These are phyloP conservation scores for Aurantiochytrium sp. DNA, from an alignment of 108 stramenopile species.

Conservation along the genomic window DNA sequence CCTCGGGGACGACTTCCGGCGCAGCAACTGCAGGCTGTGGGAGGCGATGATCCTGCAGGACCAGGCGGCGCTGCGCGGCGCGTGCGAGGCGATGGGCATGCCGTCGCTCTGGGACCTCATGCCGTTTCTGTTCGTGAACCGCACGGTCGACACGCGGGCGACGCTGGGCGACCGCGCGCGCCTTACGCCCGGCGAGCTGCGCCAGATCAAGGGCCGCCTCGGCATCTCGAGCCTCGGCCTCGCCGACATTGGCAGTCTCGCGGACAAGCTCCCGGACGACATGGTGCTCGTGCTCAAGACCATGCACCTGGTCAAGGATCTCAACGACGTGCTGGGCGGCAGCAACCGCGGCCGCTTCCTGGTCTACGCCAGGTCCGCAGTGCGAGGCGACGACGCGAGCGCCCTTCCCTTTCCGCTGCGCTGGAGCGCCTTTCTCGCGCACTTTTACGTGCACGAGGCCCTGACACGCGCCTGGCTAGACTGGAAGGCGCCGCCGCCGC, in stretches of 20 bases:
- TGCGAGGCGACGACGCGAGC: neutral
- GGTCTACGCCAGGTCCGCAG: neutral
- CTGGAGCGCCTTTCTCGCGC: neutral
- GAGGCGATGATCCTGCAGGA: neutral
- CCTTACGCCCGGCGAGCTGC: neutral
- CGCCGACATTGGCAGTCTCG: neutral
- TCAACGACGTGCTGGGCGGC: neutral
- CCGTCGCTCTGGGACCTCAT: neutral
- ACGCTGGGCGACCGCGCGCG: neutral
- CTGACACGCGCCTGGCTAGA: neutral
- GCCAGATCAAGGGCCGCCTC: neutral
- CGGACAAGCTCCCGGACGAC: neutral
- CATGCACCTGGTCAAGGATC: neutral
- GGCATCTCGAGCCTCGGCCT: neutral
- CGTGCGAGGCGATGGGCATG: slow-evolving; percentile 5
- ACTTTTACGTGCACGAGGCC: neutral
- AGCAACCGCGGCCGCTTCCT: neutral
- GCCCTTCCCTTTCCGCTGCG: neutral
- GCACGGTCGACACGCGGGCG: neutral
- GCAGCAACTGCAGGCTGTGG: neutral
- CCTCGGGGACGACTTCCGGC: neutral
- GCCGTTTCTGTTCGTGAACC: neutral
- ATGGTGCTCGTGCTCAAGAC: slow-evolving; percentile 20
- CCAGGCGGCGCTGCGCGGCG: neutral
- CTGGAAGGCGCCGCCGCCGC: neutral